These are phyloP conservation scores for Myrica gale DNA, from an alignment of 306 rosid genomes.

Conservation along the genomic window DNA sequence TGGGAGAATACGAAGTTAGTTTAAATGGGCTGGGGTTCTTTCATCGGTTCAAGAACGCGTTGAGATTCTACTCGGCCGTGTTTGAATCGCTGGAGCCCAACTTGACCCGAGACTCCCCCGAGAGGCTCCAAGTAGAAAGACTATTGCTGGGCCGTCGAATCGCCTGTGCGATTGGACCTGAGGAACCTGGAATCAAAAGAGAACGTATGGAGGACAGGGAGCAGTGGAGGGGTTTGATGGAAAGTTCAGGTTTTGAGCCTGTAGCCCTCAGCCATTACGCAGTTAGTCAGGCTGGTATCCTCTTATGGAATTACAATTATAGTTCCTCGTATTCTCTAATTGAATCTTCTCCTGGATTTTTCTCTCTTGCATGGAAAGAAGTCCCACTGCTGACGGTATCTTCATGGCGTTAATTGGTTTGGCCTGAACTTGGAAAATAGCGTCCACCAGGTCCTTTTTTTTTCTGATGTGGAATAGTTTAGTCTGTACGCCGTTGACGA, in stretches of 20 bases:
- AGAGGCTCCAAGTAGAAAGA: constrained; percentile 68
- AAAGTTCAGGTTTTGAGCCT: constrained; percentile 59
- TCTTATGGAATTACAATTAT: constrained; percentile 72
- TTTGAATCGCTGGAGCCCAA: constrained; percentile 88
- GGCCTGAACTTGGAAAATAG: constrained; percentile 29
- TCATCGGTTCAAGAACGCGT: constrained; percentile 60
- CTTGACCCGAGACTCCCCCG: constrained; percentile 55
- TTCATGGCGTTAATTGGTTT: constrained; percentile 70
- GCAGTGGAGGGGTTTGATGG: constrained; percentile 77
- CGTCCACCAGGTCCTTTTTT: constrained; percentile 67
- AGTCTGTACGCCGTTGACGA: constrained; percentile 51
- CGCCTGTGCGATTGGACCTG: constrained; percentile 45
- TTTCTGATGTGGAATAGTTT: constrained; percentile 61
- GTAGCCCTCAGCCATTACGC: constrained; percentile 82
- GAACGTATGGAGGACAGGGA: constrained; percentile 79
- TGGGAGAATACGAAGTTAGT: constrained; percentile 82
- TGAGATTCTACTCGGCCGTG: constrained; percentile 65
- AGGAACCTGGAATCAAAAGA: constrained; percentile 34
- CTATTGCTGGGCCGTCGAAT: constrained; percentile 69
- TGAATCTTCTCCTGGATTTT: constrained; percentile 75
- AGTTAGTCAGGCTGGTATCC: constrained; percentile 76
- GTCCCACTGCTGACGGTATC: constrained; percentile 81
- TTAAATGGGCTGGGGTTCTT: constrained; percentile 57
- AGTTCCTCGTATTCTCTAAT: constrained; percentile 52
- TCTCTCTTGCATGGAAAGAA: constrained; percentile 82